phyloP scores from a whole-genome alignment of 495 filamentous ascomycete species.

The Hypoxylon intermedium region DNA sequence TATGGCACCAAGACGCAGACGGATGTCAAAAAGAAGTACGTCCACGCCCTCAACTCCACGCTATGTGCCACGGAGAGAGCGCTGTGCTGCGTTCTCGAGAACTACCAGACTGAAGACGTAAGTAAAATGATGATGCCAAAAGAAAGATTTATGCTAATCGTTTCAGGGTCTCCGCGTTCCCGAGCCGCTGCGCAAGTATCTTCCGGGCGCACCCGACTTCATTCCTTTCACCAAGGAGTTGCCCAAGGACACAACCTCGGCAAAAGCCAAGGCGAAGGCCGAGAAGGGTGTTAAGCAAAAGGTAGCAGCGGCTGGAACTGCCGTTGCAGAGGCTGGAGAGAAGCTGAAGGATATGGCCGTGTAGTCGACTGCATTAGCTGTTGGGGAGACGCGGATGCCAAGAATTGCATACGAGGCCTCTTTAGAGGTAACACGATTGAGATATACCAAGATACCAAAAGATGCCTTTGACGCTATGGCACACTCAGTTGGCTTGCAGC shows the following conservation, averaged over 20 bases:
- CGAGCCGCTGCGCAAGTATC: constrained; percentile 86
- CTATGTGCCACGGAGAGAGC: constrained; percentile 92
- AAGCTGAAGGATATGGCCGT: constrained; percentile 36
- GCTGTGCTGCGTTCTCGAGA: constrained; percentile 93
- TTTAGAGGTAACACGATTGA: neutral
- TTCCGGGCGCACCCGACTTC: constrained; percentile 87
- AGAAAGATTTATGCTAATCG: constrained; percentile 14
- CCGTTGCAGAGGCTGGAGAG: constrained; percentile 29
- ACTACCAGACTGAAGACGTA: constrained; percentile 90
- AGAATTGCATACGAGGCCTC: neutral
- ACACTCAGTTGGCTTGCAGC: no score
- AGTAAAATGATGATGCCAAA: constrained; percentile 32
- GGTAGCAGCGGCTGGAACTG: constrained; percentile 22
- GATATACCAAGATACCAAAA: neutral
- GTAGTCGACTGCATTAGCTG: constrained; percentile 4
- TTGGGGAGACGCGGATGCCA: neutral
- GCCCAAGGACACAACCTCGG: constrained; percentile 61
- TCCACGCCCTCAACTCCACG: constrained; percentile 91
- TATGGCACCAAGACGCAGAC: constrained; percentile 81
- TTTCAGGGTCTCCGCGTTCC: constrained; percentile 83
- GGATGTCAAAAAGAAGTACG: constrained; percentile 86
- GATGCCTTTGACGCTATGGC: neutral
- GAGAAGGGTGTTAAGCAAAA: constrained; percentile 34
- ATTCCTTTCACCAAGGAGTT: constrained; percentile 86
- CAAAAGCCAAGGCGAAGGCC: constrained; percentile 52